These are phyloP conservation scores for Thalassiosira pacifica DNA, from an alignment of 352 stramenopile genomes.

Conservation along the genomic window DNA sequence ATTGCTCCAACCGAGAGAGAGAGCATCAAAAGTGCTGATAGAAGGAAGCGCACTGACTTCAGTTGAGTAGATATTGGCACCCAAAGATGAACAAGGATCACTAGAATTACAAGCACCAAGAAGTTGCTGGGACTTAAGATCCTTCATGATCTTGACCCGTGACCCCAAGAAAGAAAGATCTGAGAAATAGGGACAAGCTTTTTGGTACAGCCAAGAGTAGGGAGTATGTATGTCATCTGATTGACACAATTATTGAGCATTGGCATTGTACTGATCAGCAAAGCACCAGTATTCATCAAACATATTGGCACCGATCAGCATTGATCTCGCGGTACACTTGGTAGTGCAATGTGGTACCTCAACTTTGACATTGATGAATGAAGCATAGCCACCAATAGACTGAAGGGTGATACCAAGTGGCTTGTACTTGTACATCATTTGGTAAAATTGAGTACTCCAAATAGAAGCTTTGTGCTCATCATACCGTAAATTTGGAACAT, in stretches of 20 bases:
- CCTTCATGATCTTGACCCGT: conserved; percentile 7
- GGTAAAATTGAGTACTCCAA: conserved; percentile 25
- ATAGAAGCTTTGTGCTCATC: conserved; percentile 41
- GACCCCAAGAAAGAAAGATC: conserved; percentile 19
- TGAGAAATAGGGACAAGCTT: not conserved
- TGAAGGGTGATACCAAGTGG: conserved; percentile 22
- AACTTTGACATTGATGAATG: conserved; percentile 31
- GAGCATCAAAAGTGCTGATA: no score
- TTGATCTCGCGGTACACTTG: conserved; percentile 25
- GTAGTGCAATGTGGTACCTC: conserved; percentile 32
- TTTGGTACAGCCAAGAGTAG: not conserved
- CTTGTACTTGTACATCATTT: conserved; percentile 42
- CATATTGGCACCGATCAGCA: conserved; percentile 21
- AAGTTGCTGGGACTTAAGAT: not conserved
- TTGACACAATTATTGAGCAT: conserved; percentile 33
- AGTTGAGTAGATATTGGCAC: no score
- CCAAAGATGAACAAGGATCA: not conserved
- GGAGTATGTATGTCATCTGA: conserved; percentile 3
- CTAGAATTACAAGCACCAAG: not conserved
- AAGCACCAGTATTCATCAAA: conserved; percentile 32
- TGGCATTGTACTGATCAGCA: not conserved
- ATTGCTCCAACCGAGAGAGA: no score
- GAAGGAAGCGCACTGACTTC: no score
- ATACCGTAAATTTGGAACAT: not conserved
- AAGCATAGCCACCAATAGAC: conserved; percentile 41